Base-by-base conservation (phyloP, 2,329 filamentous ascomycete genomes). In the Alternaria sp. region DNA sequence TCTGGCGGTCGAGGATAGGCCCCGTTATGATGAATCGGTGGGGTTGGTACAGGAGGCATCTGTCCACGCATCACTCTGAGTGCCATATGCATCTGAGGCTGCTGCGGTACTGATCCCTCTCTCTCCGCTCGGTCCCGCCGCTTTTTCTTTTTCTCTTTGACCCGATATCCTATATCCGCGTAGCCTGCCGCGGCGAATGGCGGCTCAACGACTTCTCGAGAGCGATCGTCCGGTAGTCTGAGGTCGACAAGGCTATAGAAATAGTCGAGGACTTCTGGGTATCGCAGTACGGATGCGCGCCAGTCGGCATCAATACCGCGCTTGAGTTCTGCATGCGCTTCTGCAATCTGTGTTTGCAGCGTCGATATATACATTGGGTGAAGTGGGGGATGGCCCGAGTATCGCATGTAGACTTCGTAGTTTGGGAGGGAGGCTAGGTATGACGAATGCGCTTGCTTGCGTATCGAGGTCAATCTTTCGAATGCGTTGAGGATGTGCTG, bases 251-350 rank as follows among this genome's bases (percentile, higher is more conserved):
- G 81, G 60, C 87, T 84, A 78, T 90, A 94, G 74, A 91, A 94
- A 78, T 94, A 93, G 77, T 93, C 89, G 55, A 94, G 82, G n/a
- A 94, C 75, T 74, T 93, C 90, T 5, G 91, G 91, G 69, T 94
- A 94, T 55, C 88, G 85, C 69, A 92, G 86, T 39, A 93, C 91
- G 48, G 88, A 90, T 30, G 86, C 84, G 70, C 89, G 86, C 91
- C 91, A 94, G 79, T 93, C 91, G 63, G 91, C 88, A 70, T 93
- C 90, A 70, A 93, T 90, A 62, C 90, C 90, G 51, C 87, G 85
- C 78, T 92, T 92, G 62, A 92, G 83, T 49, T 85, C 83, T 16
- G 83, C 83, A 71, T 92, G 86, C 24, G 89, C 90, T 57, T 86
- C 84, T 39, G 84, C 81, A 53, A 93, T 85, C 72, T 92, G 81